phyloP scores from a whole-genome alignment of 2,329 filamentous ascomycete species.

The Xylariaceae sp. region DNA sequence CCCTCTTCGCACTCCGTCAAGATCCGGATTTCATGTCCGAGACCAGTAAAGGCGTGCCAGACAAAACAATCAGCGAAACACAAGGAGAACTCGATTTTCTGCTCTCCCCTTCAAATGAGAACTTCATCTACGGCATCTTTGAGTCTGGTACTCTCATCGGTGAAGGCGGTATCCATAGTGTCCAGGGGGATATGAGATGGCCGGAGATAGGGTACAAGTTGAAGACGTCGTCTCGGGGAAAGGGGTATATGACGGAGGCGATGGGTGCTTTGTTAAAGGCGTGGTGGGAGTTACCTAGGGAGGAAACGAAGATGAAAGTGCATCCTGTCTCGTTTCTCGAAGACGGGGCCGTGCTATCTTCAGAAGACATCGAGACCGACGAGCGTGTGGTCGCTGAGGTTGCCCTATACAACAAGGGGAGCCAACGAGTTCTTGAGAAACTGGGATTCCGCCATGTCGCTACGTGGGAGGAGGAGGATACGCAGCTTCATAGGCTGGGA shows the following conservation, averaged over 20 bases:
- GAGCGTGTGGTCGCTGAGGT: slow-evolving; percentile 24
- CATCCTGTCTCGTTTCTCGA: slow-evolving; percentile 7
- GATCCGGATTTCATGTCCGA: slow-evolving; percentile 26
- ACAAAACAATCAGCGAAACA: slow-evolving; percentile 23
- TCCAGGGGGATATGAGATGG: slow-evolving; percentile 19
- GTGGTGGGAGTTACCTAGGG: slow-evolving; percentile 25
- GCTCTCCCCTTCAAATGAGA: slow-evolving; percentile 1
- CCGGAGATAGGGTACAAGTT: slow-evolving; percentile 28
- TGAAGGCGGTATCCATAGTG: slow-evolving; percentile 27
- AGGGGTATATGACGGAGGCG: slow-evolving; percentile 27
- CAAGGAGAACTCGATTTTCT: slow-evolving; percentile 17
- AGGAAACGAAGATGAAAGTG: neutral
- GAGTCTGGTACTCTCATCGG: slow-evolving; percentile 29
- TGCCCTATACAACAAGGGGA: slow-evolving; percentile 22
- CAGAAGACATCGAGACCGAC: neutral
- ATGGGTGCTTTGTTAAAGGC: slow-evolving; percentile 19
- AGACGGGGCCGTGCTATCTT: neutral
- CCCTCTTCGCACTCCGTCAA: slow-evolving; percentile 20
- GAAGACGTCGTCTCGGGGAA: slow-evolving; percentile 21
- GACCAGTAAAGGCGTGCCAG: slow-evolving; percentile 21
- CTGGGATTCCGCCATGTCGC: slow-evolving; percentile 25
- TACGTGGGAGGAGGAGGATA: slow-evolving; percentile 27
- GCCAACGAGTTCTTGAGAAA: slow-evolving; percentile 27
- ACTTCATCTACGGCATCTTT: slow-evolving; percentile 22
- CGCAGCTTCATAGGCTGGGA: slow-evolving; percentile 23